Evolutionary conservation across 495 filamentous ascomycete species (phyloP).

Genomic region (Thozetella sp.): DNA sequence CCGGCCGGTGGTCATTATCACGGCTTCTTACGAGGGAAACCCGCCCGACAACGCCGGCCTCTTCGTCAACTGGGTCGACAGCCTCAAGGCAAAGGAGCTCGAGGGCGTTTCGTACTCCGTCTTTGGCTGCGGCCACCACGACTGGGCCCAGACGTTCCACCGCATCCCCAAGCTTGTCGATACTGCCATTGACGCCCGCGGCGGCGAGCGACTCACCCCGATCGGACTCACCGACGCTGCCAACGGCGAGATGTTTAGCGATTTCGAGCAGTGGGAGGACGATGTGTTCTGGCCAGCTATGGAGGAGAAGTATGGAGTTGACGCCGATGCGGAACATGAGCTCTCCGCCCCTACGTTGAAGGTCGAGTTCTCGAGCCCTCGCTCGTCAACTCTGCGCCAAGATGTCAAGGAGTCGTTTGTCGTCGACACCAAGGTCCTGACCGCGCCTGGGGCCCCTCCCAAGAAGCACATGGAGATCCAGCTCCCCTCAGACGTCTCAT

Average conservation of each 20-base stretch:
- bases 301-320: constrained; percentile 44
- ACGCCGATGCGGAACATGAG: constrained; percentile 12
- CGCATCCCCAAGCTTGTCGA: constrained; percentile 68
- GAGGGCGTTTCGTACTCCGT: constrained; percentile 62
- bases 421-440: constrained; percentile 54
- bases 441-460: constrained; percentile 50
- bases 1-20: constrained; percentile 66
- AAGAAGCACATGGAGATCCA: constrained; percentile 70
- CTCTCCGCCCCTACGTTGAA: constrained; percentile 34
- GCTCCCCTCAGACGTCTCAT: constrained; percentile 66
- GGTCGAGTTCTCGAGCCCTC: constrained; percentile 60
- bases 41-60: constrained; percentile 74
- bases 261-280: constrained; percentile 75
- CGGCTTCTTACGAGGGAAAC: constrained; percentile 74
- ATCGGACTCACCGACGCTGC: constrained; percentile 65
- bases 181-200: constrained; percentile 45
- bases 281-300: constrained; percentile 65
- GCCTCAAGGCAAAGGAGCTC: constrained; percentile 49
- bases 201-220: constrained; percentile 48
- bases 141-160: constrained; percentile 77
- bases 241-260: constrained; percentile 64
- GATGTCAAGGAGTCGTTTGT: constrained; percentile 67
- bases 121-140: constrained; percentile 61
- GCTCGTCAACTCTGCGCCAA: constrained; percentile 64
- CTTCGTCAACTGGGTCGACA: constrained; percentile 68